These are phyloP conservation scores for Tylopilus sp. DNA, from an alignment of 768 basidiomycete genomes.

Conservation along the genomic window DNA sequence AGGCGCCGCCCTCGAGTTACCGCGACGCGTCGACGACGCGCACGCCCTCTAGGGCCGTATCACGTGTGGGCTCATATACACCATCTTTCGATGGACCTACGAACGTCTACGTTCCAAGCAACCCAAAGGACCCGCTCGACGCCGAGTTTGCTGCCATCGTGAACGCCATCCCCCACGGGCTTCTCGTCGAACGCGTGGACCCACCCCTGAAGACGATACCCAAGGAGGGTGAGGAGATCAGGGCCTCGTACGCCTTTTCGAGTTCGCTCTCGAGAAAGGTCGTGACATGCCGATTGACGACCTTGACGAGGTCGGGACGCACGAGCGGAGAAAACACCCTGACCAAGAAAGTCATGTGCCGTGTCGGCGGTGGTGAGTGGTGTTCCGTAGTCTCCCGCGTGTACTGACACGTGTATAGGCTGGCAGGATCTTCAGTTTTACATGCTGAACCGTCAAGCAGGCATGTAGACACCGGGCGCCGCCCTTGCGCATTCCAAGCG, in stretches of 20 bases:
- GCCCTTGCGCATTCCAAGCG: background rate
- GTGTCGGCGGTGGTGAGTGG: conserved; percentile 77
- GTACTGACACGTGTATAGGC: conserved; percentile 37
- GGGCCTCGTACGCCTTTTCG: conserved; percentile 81
- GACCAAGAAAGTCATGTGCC: conserved; percentile 87
- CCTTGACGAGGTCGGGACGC: conserved; percentile 59
- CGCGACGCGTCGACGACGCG: conserved; percentile 54
- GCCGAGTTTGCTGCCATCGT: conserved; percentile 70
- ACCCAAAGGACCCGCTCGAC: conserved; percentile 78
- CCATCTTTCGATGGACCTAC: conserved; percentile 52
- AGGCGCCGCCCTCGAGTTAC: conserved; percentile 74
- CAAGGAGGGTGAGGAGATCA: conserved; percentile 73
- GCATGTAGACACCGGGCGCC: conserved; percentile 40
- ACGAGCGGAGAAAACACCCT: conserved; percentile 39
- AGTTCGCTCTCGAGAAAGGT: conserved; percentile 70
- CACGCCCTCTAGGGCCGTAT: conserved; percentile 61
- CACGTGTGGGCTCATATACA: conserved; percentile 63
- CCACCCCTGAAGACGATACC: conserved; percentile 64
- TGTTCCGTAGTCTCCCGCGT: background rate
- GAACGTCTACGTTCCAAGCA: conserved; percentile 63
- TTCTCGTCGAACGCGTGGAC: conserved; percentile 78
- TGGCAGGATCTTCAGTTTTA: conserved; percentile 81
- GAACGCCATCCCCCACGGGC: conserved; percentile 73
- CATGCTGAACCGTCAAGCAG: conserved; percentile 72
- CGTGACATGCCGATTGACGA: conserved; percentile 77